phyloP scores from a whole-genome alignment of 257 asterid species.

The Rhazya stricta region DNA sequence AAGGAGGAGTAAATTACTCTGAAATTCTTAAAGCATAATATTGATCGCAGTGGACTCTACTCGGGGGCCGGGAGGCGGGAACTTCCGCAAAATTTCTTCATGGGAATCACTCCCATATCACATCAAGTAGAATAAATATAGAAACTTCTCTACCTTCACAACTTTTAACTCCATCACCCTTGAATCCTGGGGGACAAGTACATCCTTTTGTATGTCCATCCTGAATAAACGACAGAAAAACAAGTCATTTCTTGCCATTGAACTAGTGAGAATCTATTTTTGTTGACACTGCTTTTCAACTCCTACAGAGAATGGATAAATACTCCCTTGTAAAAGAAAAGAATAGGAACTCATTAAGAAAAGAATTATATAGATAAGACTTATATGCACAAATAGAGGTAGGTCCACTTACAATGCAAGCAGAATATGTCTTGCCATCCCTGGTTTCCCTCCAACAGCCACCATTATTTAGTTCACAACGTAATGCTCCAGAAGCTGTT shows the following conservation, averaged over 20 bases:
- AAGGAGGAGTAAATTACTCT: background rate
- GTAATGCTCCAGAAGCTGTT: conserved; percentile 81
- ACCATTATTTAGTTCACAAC: conserved; percentile 79
- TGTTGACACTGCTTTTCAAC: background rate
- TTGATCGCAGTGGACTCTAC: background rate
- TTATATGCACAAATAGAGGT: conserved; percentile 8
- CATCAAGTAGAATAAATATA: conserved; percentile 1
- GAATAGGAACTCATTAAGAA: background rate
- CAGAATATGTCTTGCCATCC: conserved; percentile 74
- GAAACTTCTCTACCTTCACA: conserved; percentile 65
- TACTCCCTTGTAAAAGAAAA: background rate
- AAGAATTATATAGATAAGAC: background rate
- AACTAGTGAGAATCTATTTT: background rate
- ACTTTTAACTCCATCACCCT: conserved; percentile 74
- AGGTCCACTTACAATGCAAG: conserved; percentile 68
- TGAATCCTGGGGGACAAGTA: conserved; percentile 89
- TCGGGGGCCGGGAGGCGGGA: background rate
- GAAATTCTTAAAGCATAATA: background rate
- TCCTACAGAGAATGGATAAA: background rate
- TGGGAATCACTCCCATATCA: conserved; percentile 13
- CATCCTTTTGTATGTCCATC: conserved; percentile 80
- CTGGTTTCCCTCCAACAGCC: conserved; percentile 85
- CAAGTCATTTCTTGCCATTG: background rate
- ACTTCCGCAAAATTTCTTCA: background rate
- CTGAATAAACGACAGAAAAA: conserved; percentile 29